Conservation (phyloP, 2,329 filamentous ascomycete species). For the Trichophyton rubrum region DNA sequence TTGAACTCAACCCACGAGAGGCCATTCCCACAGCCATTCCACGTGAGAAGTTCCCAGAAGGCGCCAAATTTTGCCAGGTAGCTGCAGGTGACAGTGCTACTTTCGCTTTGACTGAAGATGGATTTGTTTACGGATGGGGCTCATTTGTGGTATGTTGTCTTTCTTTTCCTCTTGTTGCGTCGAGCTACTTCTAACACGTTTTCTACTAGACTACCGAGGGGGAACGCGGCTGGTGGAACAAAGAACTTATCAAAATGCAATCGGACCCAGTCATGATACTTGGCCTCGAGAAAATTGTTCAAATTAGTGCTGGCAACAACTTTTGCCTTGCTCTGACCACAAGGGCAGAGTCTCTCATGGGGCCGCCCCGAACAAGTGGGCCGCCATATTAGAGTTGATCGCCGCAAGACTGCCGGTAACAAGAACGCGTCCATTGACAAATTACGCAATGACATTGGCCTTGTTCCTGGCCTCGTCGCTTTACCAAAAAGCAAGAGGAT, state of each 20-base stretch:
- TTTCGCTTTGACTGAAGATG: neutral
- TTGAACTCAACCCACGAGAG: too few species aligned
- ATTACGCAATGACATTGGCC: too few species aligned
- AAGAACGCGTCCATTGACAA: too few species aligned
- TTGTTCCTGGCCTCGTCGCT: too few species aligned
- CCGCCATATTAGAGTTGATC: neutral
- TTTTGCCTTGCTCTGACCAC: neutral
- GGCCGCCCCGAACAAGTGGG: neutral
- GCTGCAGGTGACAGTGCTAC: neutral
- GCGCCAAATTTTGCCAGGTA: neutral
- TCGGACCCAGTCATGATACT: neutral
- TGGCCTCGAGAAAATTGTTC: neutral
- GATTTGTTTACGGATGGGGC: neutral
- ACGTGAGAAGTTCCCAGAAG: neutral
- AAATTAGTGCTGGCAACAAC: neutral
- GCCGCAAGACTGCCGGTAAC: neutral
- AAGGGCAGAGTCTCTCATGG: neutral
- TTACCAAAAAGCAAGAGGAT: neutral
- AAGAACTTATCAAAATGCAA: neutral
- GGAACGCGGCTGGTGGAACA: neutral
- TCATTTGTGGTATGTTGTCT: neutral
- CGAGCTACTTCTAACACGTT: neutral
- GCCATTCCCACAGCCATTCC: too few species aligned
- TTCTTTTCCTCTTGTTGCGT: neutral
- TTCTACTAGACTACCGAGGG: neutral